Base-by-base conservation (phyloP, 306 rosid genomes). In the Lathyrus aphaca region DNA sequence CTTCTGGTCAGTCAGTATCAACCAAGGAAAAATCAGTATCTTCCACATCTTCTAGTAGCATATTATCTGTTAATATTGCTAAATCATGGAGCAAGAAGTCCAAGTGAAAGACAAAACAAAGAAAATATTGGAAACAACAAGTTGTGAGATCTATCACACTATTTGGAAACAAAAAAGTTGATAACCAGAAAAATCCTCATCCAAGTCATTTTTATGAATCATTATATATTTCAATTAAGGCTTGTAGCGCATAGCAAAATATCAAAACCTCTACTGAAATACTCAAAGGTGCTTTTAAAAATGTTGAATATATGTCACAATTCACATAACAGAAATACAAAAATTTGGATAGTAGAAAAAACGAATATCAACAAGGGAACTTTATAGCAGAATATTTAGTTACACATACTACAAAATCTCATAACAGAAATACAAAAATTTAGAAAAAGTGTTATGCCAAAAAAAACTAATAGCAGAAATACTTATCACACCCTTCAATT, bases 51-150 rank as follows among this genome's bases (percentile, higher is more conserved):
- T 56, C 71, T 68, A 87, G 76, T 48, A 68, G 79, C 54, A 60
- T 66, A 64, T 63, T 81, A 40, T 84, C 96, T 50, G 74, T 43
- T 64, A 77, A 79, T 40, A 42, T 64, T 80, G 77, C 89, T 87
- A 71, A 92, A 81, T 56, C 72, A 42, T 66, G 82, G 80, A 68
- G 81, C 74, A 58, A 73, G 66, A 59, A 72, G 79, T 59, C 73
- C 80, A 74, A 80, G 69, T 35, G 86, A 80, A 50, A 84, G 80
- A 53, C 80, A 69, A 78, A 79, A 61, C 76, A 83, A 83, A 82
- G 53, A 80, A 53, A 83, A 86, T 51, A 66, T 61, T 48, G 86
- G 86, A 65, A 92, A 82, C 69, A 80, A 69, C 87, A 80, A 78
- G 61, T 80, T 40, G 77, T 78, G 43, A 80, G 83, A 86, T 63